Conservation (phyloP, 2,329 filamentous ascomycete genomes). For the Aspergillus sp. region DNA sequence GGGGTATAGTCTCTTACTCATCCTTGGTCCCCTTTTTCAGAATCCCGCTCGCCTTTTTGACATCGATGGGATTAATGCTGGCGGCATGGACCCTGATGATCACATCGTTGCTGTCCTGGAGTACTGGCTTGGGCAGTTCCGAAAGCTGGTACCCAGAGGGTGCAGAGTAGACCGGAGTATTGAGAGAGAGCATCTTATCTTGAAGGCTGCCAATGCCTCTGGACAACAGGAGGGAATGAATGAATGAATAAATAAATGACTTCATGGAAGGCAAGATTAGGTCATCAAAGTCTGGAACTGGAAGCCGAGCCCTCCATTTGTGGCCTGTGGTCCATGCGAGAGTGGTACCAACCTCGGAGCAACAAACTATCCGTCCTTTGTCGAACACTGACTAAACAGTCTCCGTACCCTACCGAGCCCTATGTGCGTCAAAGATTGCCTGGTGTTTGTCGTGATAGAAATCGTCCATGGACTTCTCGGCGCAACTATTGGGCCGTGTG, state of each 20-base stretch:
- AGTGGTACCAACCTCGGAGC: not conserved
- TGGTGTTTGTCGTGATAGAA: not conserved
- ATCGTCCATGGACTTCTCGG: not conserved
- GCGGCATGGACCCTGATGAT: constrained; percentile 43
- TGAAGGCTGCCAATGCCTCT: not conserved
- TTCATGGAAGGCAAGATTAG: not conserved
- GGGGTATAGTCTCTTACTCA: constrained; percentile 19
- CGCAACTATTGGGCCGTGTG: not conserved
- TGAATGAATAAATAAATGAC: not conserved
- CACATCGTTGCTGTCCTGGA: constrained; percentile 18
- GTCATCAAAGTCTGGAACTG: not conserved
- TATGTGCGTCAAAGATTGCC: not conserved
- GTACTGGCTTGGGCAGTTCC: constrained; percentile 18
- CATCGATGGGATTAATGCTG: constrained; percentile 47
- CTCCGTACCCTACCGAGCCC: not conserved
- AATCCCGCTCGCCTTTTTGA: constrained; percentile 39
- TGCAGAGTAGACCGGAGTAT: constrained; percentile 15
- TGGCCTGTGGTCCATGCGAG: not conserved
- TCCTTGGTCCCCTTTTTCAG: constrained; percentile 33
- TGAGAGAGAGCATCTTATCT: constrained; percentile 17
- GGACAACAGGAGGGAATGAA: not conserved
- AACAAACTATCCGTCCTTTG: not conserved
- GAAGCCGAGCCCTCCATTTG: too few relatives aligned
- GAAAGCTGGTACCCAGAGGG: constrained; percentile 20
- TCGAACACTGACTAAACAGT: not conserved